Conservation (phyloP, 768 basidiomycete genomes). For the Hypholoma fasciculare region DNA sequence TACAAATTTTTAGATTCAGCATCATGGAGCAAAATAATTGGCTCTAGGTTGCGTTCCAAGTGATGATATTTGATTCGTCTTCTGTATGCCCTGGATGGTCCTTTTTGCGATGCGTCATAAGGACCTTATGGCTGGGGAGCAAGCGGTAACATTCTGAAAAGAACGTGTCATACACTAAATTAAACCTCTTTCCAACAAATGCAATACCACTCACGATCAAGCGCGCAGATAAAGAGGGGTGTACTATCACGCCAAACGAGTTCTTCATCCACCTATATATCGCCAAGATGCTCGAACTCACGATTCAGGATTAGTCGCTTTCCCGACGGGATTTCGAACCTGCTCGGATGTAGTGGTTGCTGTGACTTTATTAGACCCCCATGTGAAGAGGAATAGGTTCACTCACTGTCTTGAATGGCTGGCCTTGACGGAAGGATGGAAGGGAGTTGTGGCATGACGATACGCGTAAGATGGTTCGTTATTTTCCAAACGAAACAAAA, state of each 20-base stretch:
- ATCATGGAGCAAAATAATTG: background rate
- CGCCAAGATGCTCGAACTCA: constrained; percentile 31
- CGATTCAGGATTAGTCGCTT: constrained; percentile 67
- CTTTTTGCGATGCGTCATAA: constrained; percentile 71
- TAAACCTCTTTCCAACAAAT: background rate
- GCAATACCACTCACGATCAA: constrained; percentile 44
- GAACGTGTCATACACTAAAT: background rate
- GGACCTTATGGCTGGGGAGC: constrained; percentile 66
- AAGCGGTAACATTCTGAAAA: constrained; percentile 64
- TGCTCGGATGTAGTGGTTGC: constrained; percentile 58
- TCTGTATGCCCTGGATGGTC: constrained; percentile 57
- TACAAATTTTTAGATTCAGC: background rate
- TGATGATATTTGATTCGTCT: constrained; percentile 57
- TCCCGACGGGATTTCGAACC: constrained; percentile 48
- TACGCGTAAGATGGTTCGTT: background rate
- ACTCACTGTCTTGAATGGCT: constrained; percentile 52
- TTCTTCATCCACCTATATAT: background rate
- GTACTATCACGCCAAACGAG: background rate
- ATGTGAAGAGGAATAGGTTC: background rate
- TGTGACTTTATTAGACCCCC: constrained; percentile 22
- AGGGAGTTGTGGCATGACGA: constrained; percentile 34
- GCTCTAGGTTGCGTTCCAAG: constrained; percentile 52
- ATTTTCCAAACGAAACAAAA: background rate
- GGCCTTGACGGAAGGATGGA: constrained; percentile 51
- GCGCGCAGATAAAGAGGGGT: constrained; percentile 75